Conservation (phyloP, 1,284 basidiomycete genomes). For the Paramarasmius palmivorus region DNA sequence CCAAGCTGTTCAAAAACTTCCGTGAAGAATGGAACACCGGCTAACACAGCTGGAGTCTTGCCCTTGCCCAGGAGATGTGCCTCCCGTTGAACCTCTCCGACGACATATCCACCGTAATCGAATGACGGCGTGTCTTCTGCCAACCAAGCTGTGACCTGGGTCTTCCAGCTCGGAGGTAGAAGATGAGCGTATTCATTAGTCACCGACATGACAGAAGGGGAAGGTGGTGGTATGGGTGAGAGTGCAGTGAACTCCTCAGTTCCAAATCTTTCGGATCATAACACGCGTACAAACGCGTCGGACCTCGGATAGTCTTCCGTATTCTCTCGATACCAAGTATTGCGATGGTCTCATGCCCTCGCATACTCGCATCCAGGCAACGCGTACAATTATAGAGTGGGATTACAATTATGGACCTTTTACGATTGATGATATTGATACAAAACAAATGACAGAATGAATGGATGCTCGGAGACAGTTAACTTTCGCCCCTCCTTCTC, state of each 20-base stretch:
- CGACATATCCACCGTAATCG: slow-evolving; percentile 97
- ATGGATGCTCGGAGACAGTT: too few species aligned
- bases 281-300: too few species aligned
- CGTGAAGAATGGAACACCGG: slow-evolving; percentile 94
- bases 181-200: slow-evolving; percentile 65
- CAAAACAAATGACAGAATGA: too few species aligned
- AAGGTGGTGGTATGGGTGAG: not conserved
- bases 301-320: too few species aligned
- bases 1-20: slow-evolving; percentile 91
- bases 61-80: slow-evolving; percentile 93
- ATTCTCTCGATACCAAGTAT: too few species aligned
- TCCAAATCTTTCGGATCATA: not conserved
- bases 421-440: too few species aligned
- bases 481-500: too few species aligned
- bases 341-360: too few species aligned
- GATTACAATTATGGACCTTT: too few species aligned
- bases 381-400: too few species aligned
- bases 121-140: slow-evolving; percentile 95
- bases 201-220: not conserved
- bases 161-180: slow-evolving; percentile 89
- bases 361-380: too few species aligned
- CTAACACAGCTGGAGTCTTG: slow-evolving; percentile 74
- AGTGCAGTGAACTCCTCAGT: too few species aligned
- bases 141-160: slow-evolving; percentile 82
- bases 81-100: slow-evolving; percentile 86